Conservation (phyloP, 768 basidiomycete genomes). For the Boletellus sp. region DNA sequence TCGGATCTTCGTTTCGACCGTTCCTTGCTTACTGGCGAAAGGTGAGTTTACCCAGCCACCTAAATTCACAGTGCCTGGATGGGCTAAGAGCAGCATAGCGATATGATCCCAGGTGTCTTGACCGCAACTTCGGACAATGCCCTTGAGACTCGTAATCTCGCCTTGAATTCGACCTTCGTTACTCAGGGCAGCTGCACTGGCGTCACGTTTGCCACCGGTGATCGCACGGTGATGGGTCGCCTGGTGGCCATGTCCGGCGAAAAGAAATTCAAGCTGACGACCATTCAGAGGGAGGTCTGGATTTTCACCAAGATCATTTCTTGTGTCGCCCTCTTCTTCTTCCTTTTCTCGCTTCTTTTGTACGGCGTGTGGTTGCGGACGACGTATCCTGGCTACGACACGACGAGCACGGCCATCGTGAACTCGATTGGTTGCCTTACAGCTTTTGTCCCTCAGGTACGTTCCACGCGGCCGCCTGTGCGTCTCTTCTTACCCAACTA, state of each 20-base stretch:
- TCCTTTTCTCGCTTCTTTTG: constrained; percentile 37
- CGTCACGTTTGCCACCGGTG: constrained; percentile 41
- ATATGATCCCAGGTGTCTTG: constrained; percentile 43
- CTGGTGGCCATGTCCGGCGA: constrained; percentile 52
- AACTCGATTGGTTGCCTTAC: constrained; percentile 39
- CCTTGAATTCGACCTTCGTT: constrained; percentile 43
- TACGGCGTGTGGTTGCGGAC: constrained; percentile 41
- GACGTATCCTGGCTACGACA: constrained; percentile 32
- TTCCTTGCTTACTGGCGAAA: constrained; percentile 51
- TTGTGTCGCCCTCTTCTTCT: constrained; percentile 37
- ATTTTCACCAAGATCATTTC: constrained; percentile 54
- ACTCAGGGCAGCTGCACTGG: constrained; percentile 42
- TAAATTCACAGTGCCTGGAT: background rate
- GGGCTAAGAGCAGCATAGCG: constrained; percentile 25
- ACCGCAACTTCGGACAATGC: constrained; percentile 48
- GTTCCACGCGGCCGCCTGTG: background rate
- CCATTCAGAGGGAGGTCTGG: constrained; percentile 46
- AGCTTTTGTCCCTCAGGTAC: constrained; percentile 40
- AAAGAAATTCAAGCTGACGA: constrained; percentile 43
- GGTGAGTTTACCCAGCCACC: constrained; percentile 19
- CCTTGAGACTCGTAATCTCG: constrained; percentile 45
- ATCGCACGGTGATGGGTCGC: constrained; percentile 48
- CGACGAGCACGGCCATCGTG: constrained; percentile 33
- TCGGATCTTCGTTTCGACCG: constrained; percentile 52
- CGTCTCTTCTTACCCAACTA: no score